Evolutionary conservation across 768 basidiomycete genomes (phyloP), one percentile per base, ranked within the genome.

Genomic region (Pulveroboletus frians): DNA sequence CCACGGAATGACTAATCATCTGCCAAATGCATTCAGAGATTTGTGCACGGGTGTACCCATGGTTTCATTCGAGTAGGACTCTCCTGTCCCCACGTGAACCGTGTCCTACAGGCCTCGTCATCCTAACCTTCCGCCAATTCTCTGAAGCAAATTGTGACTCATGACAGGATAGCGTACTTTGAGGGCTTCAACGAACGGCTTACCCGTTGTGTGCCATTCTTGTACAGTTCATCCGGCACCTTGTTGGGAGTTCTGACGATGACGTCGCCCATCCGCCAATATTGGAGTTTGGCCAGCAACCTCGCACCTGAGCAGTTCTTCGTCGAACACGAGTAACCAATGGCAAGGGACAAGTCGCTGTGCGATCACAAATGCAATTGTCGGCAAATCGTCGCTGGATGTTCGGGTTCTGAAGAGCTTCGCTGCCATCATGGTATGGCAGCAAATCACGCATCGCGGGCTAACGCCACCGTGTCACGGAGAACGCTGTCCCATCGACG

Each of bases 181-280:
- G 27, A 29, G 27, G 7, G 17, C 27, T 30, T 18, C 18, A 30
- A 18, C 23, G 18, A 20, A 43, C 13, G 14, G 41, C 4, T 43
- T 7, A 9, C 75, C 20, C 73, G 65, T 55, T 80, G 79, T 1
- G 82, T 76, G 17, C 80, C 81, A 49, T 79, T 77, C 58, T 72
- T 71, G 66, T 80, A 81, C 14, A 80, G 65, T 48, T 81, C 79
- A 53, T 77, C 75, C 1, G 75, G 73, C 9, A 79, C 71, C 47
- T 76, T 74, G 59, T 80, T 81, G 37, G 76, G 74, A 20, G 67
- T 71, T 27, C 71, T 71, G 23, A 74, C 68, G 11, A 41, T 9
- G 7, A 83, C 76, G 2, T 80, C 79, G 15, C 79, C 81, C 62
- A 84, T 71, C 40, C 80, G 70, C 81, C 79, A 82, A 57, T 77